Evolutionary conservation across 345 rosid genomes (phyloP).

Genomic region (Eucalyptus albens): DNA sequence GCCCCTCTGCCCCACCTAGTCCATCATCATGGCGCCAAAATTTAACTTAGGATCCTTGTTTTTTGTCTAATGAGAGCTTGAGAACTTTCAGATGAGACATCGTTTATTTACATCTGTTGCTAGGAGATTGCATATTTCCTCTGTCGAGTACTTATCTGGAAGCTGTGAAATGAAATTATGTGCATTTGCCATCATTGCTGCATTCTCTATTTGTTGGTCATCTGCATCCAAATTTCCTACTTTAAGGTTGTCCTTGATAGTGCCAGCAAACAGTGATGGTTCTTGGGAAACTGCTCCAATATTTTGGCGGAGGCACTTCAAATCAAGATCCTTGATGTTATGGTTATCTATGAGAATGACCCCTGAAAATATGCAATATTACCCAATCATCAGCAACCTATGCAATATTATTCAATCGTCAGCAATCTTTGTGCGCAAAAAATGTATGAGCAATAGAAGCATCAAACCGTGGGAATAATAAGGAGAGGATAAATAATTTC

Average conservation of each 20-base stretch:
- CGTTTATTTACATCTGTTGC: neutral
- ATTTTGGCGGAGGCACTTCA: slow-evolving; percentile 32
- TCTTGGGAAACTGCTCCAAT: slow-evolving; percentile 53
- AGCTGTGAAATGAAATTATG: slow-evolving; percentile 36
- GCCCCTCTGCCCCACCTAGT: slow-evolving; percentile 54
- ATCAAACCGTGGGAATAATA: neutral
- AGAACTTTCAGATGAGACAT: neutral
- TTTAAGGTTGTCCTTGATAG: slow-evolving; percentile 38
- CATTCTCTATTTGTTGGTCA: slow-evolving; percentile 1
- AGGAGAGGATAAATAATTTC: neutral
- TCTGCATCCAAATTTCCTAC: slow-evolving; percentile 21
- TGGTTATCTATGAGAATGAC: slow-evolving; percentile 28
- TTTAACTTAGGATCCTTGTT: neutral
- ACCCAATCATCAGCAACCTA: neutral
- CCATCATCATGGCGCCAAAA: neutral
- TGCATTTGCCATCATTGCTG: slow-evolving; percentile 47
- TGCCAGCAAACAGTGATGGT: slow-evolving; percentile 49
- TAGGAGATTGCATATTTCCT: slow-evolving; percentile 6
- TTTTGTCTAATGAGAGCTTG: neutral
- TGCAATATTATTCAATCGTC: too few species aligned
- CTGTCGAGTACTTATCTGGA: slow-evolving; percentile 35
- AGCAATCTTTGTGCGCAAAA: neutral
- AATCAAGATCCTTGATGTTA: slow-evolving; percentile 39
- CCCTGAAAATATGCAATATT: slow-evolving; percentile 9
- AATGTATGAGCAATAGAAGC: neutral